Conservation (phyloP, 176 grass and related monocot genomes). For the Hordeum vulgare region DNA sequence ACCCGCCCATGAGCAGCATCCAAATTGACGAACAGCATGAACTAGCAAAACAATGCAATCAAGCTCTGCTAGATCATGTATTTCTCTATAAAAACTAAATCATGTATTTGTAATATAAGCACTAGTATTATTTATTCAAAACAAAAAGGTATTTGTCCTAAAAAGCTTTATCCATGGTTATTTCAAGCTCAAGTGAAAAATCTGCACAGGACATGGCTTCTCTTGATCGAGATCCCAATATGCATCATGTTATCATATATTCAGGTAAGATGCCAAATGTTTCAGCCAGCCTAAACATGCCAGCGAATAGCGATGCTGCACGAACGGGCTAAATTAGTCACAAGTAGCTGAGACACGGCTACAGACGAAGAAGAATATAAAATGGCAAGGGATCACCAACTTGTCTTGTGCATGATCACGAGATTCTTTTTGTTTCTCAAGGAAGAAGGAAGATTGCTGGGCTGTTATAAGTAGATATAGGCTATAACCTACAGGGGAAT, state of each 20-base stretch:
- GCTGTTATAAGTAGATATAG: neutral
- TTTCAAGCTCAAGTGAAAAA: neutral
- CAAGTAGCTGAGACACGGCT: neutral
- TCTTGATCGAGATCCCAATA: neutral
- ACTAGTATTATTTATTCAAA: too few species aligned
- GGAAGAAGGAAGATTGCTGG: neutral
- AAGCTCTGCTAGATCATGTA: too few species aligned
- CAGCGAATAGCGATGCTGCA: neutral
- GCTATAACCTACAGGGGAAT: neutral
- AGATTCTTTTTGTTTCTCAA: slow-evolving; percentile 3
- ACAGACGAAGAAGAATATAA: neutral
- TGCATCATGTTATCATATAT: neutral
- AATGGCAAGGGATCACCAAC: neutral
- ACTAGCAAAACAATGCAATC: too few species aligned
- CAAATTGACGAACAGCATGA: too few species aligned
- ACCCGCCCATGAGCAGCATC: too few species aligned
- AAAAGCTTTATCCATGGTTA: too few species aligned
- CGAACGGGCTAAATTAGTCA: neutral
- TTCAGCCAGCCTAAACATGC: neutral
- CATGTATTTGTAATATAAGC: too few species aligned
- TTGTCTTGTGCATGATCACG: neutral
- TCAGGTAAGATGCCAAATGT: neutral
- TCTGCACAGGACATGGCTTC: neutral
- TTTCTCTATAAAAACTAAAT: too few species aligned
- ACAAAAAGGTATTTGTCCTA: too few species aligned